phyloP scores from a whole-genome alignment of 805 yeast species.

The Isabelozyma heimii region DNA sequence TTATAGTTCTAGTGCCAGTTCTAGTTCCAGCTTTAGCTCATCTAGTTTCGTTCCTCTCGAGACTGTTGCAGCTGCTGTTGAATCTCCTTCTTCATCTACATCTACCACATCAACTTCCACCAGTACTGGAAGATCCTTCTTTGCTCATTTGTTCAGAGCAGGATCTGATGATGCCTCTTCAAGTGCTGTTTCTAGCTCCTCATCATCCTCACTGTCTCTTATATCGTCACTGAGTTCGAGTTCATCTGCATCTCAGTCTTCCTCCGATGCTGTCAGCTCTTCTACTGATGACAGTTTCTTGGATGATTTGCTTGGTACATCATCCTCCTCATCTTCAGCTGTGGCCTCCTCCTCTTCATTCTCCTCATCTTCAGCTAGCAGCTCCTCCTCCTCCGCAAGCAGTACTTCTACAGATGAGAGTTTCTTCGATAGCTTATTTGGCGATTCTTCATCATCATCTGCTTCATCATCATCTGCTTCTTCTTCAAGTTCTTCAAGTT shows the following conservation, averaged over 20 bases:
- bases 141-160: neutral
- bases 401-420: constrained; percentile 1
- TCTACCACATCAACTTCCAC: neutral
- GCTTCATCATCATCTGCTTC: neutral
- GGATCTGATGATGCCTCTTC: neutral
- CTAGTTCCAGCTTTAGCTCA: constrained; percentile 11
- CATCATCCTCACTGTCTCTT: neutral
- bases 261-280: constrained; percentile 4
- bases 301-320: constrained; percentile 3
- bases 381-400: no score
- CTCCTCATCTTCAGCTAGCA: neutral
- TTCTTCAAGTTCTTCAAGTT: constrained; percentile 4
- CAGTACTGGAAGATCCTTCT: neutral
- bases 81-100: neutral
- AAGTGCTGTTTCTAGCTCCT: neutral
- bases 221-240: neutral
- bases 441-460: neutral
- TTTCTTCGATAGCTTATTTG: constrained; percentile 2
- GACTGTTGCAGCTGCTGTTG: neutral
- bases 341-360: neutral
- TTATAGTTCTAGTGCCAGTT: constrained; percentile 7
- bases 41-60: neutral
- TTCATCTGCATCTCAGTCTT: constrained; percentile 1
- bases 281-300: constrained; percentile 4
- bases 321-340: neutral